Conservation (phyloP, 139 green algal species). For the Klebsormidium nitens region DNA sequence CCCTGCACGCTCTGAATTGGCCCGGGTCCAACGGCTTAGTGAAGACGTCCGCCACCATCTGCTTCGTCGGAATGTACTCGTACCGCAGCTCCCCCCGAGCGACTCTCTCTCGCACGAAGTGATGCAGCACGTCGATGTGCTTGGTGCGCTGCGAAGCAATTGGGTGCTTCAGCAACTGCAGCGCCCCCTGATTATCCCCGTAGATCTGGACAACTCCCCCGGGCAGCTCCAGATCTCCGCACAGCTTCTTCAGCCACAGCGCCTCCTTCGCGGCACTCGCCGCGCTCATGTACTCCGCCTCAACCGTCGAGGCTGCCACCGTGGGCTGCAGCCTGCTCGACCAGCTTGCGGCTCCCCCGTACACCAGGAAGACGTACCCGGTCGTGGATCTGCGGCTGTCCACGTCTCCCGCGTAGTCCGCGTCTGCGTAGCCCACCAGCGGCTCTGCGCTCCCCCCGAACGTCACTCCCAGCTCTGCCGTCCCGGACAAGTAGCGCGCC, state of each 20-base stretch:
- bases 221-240: constrained; percentile 18
- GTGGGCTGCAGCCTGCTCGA: constrained; percentile 42
- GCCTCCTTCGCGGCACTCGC: constrained; percentile 40
- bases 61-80: too few relatives aligned
- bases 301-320: constrained; percentile 47
- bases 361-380: constrained; percentile 44
- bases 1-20: too few relatives aligned
- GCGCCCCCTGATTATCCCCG: constrained; percentile 44
- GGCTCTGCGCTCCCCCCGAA: neutral
- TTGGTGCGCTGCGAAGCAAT: too few relatives aligned
- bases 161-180: too few relatives aligned
- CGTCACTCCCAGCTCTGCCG: too few relatives aligned
- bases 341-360: constrained; percentile 46
- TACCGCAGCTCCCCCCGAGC: too few relatives aligned
- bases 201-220: constrained; percentile 1
- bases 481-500: too few relatives aligned
- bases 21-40: too few relatives aligned
- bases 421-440: constrained; percentile 46
- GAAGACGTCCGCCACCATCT: too few relatives aligned
- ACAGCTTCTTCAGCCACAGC: constrained; percentile 42
- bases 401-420: constrained; percentile 42
- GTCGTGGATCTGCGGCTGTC: constrained; percentile 40
- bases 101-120: too few relatives aligned
- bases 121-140: too few relatives aligned
- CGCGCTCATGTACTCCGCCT: constrained; percentile 54